These are phyloP conservation scores for Talaromyces sp. DNA, from an alignment of 2,329 filamentous ascomycete species.

Conservation along the genomic window DNA sequence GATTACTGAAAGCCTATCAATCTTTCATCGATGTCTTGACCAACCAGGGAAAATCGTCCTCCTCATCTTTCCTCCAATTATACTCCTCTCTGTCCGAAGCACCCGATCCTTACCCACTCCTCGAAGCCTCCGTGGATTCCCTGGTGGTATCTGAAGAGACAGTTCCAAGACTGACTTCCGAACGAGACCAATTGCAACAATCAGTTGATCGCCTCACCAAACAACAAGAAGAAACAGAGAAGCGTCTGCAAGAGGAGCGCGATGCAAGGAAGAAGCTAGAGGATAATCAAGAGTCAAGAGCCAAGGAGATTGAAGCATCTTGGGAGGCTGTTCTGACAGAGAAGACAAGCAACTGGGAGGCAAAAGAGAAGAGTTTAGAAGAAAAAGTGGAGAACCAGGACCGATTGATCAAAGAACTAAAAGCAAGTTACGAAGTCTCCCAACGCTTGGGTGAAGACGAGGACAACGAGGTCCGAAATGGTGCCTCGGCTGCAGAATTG, in stretches of 20 bases:
- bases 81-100: constrained; percentile 95
- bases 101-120: constrained; percentile 91
- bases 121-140: constrained; percentile 94
- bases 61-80: constrained; percentile 87
- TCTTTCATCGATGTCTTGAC: constrained; percentile 95
- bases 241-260: constrained; percentile 76
- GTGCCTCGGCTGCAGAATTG: constrained; percentile 83
- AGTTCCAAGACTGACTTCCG: constrained; percentile 81
- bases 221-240: constrained; percentile 82
- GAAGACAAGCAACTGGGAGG: constrained; percentile 94
- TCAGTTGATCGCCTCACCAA: constrained; percentile 73
- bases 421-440: constrained; percentile 95
- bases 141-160: constrained; percentile 91
- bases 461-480: constrained; percentile 62
- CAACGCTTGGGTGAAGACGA: constrained; percentile 79
- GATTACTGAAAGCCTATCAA: constrained; percentile 91
- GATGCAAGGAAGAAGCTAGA: constrained; percentile 74
- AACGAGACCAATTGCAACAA: constrained; percentile 84
- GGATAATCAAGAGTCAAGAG: constrained; percentile 72
- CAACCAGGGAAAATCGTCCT: constrained; percentile 92
- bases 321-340: constrained; percentile 90
- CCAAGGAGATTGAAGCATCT: constrained; percentile 86
- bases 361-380: constrained; percentile 86
- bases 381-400: constrained; percentile 96
- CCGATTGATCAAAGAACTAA: constrained; percentile 86